Evolutionary conservation across 2,329 filamentous ascomycete genomes (phyloP).

Genomic region (Apiospora hydei): DNA sequence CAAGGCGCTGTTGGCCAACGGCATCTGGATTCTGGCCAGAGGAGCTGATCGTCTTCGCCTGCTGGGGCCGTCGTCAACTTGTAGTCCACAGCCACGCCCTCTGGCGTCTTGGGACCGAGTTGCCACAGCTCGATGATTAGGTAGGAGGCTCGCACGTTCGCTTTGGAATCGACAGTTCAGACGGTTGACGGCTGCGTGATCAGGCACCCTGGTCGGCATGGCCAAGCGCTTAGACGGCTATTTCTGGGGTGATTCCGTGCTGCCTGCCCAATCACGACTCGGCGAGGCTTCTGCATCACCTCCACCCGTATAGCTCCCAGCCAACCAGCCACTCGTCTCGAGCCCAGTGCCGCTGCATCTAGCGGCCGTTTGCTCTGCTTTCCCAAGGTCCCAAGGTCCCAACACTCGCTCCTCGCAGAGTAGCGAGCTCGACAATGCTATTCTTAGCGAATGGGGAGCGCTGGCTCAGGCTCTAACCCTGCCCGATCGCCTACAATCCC

Average conservation of each 20-base stretch:
- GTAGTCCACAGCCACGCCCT: constrained; percentile 6
- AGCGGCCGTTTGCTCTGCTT: constrained; percentile 6
- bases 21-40: background rate
- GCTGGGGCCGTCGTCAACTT: constrained; percentile 14
- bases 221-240: constrained; percentile 42
- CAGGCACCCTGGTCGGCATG: constrained; percentile 36
- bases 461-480: background rate
- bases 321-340: constrained; percentile 40
- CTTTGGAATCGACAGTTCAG: background rate
- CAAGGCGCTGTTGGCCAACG: constrained; percentile 17
- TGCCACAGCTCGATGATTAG: background rate
- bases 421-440: constrained; percentile 34
- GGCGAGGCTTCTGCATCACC: constrained; percentile 36
- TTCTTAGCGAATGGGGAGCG: constrained; percentile 39
- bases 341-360: constrained; percentile 33
- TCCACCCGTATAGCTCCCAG: constrained; percentile 32
- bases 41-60: constrained; percentile 4
- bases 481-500: background rate
- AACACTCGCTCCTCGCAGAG: constrained; percentile 19
- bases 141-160: background rate
- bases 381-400: background rate
- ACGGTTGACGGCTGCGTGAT: constrained; percentile 27
- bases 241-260: constrained; percentile 36
- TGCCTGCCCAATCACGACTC: constrained; percentile 37
- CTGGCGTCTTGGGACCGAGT: background rate